Percentiles rank a stretch among this genome's conserved stretches.
These are phyloP conservation scores for Tephrocybe sp. DNA, from an alignment of 768 basidiomycete species.

Conservation along the genomic window DNA sequence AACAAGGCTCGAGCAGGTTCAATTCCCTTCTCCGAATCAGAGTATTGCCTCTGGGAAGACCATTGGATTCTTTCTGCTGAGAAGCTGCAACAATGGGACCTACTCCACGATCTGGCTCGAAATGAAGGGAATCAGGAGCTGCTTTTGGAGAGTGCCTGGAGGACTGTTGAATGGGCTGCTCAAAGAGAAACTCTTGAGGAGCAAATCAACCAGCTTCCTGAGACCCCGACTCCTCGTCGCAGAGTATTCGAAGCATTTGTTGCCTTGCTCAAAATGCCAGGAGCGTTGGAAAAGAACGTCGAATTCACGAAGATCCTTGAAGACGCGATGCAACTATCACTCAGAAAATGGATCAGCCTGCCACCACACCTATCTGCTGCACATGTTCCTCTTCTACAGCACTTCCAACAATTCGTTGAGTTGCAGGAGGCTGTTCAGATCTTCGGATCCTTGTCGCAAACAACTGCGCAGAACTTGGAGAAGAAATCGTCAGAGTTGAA, in stretches of 20 bases:
- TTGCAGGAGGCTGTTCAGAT: conserved; percentile 95
- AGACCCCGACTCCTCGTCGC: conserved; percentile 91
- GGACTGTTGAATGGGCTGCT: conserved; percentile 89
- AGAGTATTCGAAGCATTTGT: conserved; percentile 97
- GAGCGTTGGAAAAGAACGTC: conserved; percentile 75
- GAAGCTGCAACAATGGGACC: conserved; percentile 98
- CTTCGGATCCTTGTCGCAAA: conserved; percentile 85
- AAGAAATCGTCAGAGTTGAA: conserved; percentile 95
- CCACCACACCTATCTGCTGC: conserved; percentile 87
- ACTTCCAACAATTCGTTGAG: conserved; percentile 99
- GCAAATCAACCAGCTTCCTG: conserved; percentile 76
- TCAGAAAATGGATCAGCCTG: conserved; percentile 93
- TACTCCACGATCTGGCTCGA: conserved; percentile 86
- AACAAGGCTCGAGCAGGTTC: conserved; percentile 76
- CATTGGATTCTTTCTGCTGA: conserved; percentile 97
- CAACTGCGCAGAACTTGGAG: conserved; percentile 87
- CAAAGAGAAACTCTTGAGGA: conserved; percentile 77
- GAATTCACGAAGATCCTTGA: conserved; percentile 90
- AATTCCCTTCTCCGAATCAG: conserved; percentile 89
- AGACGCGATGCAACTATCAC: conserved; percentile 93
- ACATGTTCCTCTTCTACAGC: conserved; percentile 91
- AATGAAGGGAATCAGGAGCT: conserved; percentile 90
- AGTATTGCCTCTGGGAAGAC: conserved; percentile 99
- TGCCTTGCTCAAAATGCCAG: conserved; percentile 82
- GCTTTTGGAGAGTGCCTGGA: conserved; percentile 93